Evolutionary conservation across 1,139 yeast species (phyloP).

Genomic region (Candida pseudoviswanathii): DNA sequence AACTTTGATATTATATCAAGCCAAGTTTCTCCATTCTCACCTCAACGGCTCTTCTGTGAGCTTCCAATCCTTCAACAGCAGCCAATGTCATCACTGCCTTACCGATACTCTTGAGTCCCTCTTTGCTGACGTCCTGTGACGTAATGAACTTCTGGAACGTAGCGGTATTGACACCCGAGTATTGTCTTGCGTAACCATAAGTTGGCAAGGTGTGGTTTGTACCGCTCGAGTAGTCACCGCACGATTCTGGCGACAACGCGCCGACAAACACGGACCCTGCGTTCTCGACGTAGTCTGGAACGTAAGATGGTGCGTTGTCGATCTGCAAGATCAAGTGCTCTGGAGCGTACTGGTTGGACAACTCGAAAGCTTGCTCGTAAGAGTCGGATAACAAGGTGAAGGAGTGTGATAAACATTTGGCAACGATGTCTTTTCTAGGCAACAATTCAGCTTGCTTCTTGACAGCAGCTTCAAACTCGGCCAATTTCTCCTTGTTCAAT

Average conservation of each 20-base stretch:
- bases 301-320: conserved; percentile 71
- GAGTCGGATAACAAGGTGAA: conserved; percentile 69
- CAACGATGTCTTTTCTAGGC: conserved; percentile 92
- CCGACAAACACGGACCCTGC: conserved; percentile 98
- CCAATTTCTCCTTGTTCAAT: conserved; percentile 59
- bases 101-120: conserved; percentile 86
- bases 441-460: conserved; percentile 80
- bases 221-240: conserved; percentile 98
- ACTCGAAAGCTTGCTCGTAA: conserved; percentile 74
- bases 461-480: conserved; percentile 76
- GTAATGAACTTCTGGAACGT: conserved; percentile 96
- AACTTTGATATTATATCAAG: conserved; percentile 17
- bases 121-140: conserved; percentile 82
- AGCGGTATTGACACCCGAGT: conserved; percentile 94
- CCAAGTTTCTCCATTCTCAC: conserved; percentile 86
- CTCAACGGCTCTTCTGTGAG: conserved; percentile 94
- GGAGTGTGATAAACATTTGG: conserved; percentile 90
- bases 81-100: conserved; percentile 96
- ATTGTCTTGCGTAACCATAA: conserved; percentile 96
- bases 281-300: conserved; percentile 72
- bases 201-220: conserved; percentile 98
- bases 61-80: conserved; percentile 95
- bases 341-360: conserved; percentile 92
- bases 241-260: conserved; percentile 92
- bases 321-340: conserved; percentile 95